Evolutionary conservation across 306 rosid species (phyloP).

Genomic region (Cicer cuneatum): DNA sequence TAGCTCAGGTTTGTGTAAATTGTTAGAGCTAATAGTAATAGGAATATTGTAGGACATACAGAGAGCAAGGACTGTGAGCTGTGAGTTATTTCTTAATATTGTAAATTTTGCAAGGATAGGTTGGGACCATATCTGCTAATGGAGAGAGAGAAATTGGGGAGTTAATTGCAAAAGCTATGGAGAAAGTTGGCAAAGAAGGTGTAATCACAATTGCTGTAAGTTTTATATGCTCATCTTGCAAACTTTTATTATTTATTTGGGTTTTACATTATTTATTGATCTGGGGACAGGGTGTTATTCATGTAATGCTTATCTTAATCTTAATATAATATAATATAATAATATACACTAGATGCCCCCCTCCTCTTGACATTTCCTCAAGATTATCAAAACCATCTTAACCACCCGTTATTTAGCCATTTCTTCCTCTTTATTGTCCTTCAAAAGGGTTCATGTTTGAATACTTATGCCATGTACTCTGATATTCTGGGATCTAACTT

Average conservation of each 20-base stretch:
- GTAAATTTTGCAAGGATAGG: slow-evolving; percentile 52
- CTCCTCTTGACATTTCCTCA: neutral
- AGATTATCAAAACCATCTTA: slow-evolving; percentile 3
- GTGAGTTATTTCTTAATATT: neutral
- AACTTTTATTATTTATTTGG: neutral
- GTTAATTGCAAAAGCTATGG: slow-evolving; percentile 96
- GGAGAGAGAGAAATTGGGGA: slow-evolving; percentile 98
- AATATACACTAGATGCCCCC: neutral
- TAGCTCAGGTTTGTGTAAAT: slow-evolving; percentile 75
- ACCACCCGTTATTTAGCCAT: neutral
- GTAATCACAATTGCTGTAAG: slow-evolving; percentile 91
- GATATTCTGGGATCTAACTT: neutral
- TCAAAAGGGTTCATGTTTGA: neutral
- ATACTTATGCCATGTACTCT: neutral
- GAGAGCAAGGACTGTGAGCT: neutral
- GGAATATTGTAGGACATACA: slow-evolving; percentile 12
- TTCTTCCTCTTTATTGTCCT: neutral
- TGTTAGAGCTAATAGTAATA: neutral
- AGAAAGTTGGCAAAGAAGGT: slow-evolving; percentile 98
- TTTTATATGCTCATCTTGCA: slow-evolving; percentile 21
- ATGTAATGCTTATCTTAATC: slow-evolving; percentile 2
- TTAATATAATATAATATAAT: neutral
- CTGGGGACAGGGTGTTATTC: neutral
- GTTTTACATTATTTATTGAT: slow-evolving; percentile 4
- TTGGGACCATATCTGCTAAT: slow-evolving; percentile 92